Evolutionary conservation across 2,329 filamentous ascomycete species (phyloP).

Genomic region (Cytospora paraplurivora): DNA sequence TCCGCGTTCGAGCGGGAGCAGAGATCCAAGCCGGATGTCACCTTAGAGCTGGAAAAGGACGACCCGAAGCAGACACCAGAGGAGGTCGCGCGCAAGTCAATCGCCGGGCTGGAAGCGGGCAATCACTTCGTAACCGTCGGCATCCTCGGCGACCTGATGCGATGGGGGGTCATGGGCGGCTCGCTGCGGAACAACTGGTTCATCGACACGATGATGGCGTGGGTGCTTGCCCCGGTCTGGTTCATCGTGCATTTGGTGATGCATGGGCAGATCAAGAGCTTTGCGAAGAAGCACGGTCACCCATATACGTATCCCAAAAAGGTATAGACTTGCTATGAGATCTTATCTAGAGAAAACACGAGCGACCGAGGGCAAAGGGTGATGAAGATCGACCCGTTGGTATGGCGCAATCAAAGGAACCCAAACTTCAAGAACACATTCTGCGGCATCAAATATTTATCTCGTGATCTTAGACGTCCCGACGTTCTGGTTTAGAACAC

Average conservation of each 20-base stretch:
- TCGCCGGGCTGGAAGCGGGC: conserved; percentile 77
- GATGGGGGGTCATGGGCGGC: conserved; percentile 59
- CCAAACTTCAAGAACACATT: no score
- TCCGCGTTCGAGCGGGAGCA: conserved; percentile 79
- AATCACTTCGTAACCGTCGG: conserved; percentile 79
- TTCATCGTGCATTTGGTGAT: conserved; percentile 60
- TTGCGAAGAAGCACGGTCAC: conserved; percentile 60
- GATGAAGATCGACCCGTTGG: not conserved
- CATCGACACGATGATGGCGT: conserved; percentile 59
- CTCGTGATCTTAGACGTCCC: no score
- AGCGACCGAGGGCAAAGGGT: not conserved
- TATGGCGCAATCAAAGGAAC: not conserved
- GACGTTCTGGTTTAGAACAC: no score
- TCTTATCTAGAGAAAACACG: not conserved
- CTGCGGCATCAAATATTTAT: no score
- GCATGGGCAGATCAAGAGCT: conserved; percentile 59
- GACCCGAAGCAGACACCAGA: conserved; percentile 80
- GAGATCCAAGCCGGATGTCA: conserved; percentile 76
- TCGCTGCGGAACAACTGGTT: conserved; percentile 61
- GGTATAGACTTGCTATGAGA: conserved; percentile 10
- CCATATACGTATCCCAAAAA: conserved; percentile 51
- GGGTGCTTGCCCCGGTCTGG: conserved; percentile 57
- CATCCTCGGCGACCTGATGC: conserved; percentile 72
- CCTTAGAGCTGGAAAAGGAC: conserved; percentile 75
- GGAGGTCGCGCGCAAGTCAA: conserved; percentile 69